Evolutionary conservation across 148 eudicot genomes (phyloP).

Genomic region (Diospyros lotus): DNA sequence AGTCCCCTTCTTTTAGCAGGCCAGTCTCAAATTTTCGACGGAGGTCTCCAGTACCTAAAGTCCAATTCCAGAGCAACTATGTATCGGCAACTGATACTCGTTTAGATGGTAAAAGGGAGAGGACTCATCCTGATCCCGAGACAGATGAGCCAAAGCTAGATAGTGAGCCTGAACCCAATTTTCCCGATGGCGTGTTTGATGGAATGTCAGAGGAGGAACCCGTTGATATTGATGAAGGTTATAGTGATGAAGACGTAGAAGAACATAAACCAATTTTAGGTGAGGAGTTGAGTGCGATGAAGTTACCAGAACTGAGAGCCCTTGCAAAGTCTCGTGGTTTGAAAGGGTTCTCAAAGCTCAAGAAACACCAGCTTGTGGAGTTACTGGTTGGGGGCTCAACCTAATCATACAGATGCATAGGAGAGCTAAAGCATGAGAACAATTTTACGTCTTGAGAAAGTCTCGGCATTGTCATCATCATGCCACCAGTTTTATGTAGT

Average conservation of each 20-base stretch:
- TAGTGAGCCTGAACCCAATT: slow-evolving; percentile 28
- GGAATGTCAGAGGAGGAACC: slow-evolving; percentile 42
- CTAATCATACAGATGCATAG: slow-evolving; percentile 13
- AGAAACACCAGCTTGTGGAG: slow-evolving; percentile 70
- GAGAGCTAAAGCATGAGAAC: not conserved
- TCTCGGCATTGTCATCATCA: not conserved
- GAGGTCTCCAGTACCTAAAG: slow-evolving; percentile 67
- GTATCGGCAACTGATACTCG: slow-evolving; percentile 24
- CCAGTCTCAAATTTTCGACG: slow-evolving; percentile 37
- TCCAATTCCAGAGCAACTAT: slow-evolving; percentile 33
- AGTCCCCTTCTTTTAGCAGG: slow-evolving; percentile 13
- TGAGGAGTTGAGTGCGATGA: slow-evolving; percentile 58
- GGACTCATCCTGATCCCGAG: slow-evolving; percentile 22
- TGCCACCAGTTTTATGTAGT: too few relatives aligned
- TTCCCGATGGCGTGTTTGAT: slow-evolving; percentile 31
- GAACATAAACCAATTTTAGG: slow-evolving; percentile 22
- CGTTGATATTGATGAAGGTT: slow-evolving; percentile 33
- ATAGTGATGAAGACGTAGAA: slow-evolving; percentile 28
- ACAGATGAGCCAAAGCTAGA: slow-evolving; percentile 21
- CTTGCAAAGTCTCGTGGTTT: slow-evolving; percentile 80
- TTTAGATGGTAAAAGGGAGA: slow-evolving; percentile 27
- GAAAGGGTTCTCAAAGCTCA: slow-evolving; percentile 83
- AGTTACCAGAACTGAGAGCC: slow-evolving; percentile 66
- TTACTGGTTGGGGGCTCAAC: slow-evolving; percentile 47
- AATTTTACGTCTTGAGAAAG: not conserved